Evolutionary conservation across 768 basidiomycete genomes (phyloP).

Genomic region (Megacollybia marginata): DNA sequence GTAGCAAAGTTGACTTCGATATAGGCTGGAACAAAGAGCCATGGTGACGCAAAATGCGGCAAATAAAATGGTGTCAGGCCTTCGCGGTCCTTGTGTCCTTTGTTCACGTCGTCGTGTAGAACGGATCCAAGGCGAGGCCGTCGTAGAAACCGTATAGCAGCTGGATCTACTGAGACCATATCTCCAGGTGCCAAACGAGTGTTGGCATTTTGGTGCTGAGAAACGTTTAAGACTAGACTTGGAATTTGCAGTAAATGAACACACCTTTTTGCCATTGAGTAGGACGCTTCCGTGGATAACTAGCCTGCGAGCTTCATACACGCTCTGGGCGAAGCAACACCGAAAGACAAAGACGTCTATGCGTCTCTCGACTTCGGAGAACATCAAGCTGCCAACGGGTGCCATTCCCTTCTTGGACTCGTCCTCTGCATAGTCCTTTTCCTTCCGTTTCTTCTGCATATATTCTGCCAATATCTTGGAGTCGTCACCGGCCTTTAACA

Average conservation of each 20-base stretch:
- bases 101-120: slow-evolving; percentile 21
- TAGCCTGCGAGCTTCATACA: slow-evolving; percentile 83
- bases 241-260: slow-evolving; percentile 13
- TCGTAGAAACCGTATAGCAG: slow-evolving; percentile 67
- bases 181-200: slow-evolving; percentile 90
- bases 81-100: slow-evolving; percentile 6
- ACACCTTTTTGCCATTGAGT: slow-evolving; percentile 85
- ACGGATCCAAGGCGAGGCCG: slow-evolving; percentile 26
- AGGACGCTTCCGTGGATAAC: slow-evolving; percentile 83
- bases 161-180: slow-evolving; percentile 84
- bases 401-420: slow-evolving; percentile 61
- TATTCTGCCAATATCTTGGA: slow-evolving; percentile 45
- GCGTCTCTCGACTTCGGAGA: slow-evolving; percentile 87
- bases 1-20: slow-evolving; percentile 81
- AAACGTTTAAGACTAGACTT: background rate
- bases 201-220: slow-evolving; percentile 76
- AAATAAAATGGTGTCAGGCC: slow-evolving; percentile 71
- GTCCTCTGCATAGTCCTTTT: slow-evolving; percentile 40
- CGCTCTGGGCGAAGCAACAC: slow-evolving; percentile 79
- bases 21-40: slow-evolving; percentile 90
- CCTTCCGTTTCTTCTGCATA: slow-evolving; percentile 48
- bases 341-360: slow-evolving; percentile 91
- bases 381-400: slow-evolving; percentile 94
- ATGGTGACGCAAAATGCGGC: slow-evolving; percentile 82
- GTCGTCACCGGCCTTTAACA: slow-evolving; percentile 32